Conservation (phyloP, 805 yeast genomes). For the Yarrowia sp. region DNA sequence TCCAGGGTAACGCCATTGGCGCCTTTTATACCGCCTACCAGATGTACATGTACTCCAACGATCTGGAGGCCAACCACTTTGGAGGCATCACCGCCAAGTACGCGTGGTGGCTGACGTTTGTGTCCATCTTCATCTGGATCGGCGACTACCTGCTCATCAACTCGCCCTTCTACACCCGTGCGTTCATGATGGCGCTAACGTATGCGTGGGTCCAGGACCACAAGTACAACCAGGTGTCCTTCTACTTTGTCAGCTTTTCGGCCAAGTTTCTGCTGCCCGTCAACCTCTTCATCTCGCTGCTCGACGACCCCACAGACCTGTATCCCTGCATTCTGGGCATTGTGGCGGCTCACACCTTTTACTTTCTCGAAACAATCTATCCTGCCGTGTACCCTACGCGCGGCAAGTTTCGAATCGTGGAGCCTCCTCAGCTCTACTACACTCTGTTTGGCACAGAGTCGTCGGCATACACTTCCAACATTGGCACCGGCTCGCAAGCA, state of each 20-base stretch:
- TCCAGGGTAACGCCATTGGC: slow-evolving; percentile 14
- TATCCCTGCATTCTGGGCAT: slow-evolving; percentile 49
- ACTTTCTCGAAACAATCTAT: slow-evolving; percentile 39
- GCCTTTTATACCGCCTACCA: slow-evolving; percentile 33
- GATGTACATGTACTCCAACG: slow-evolving; percentile 30
- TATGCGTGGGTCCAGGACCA: slow-evolving; percentile 53
- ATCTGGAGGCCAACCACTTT: slow-evolving; percentile 18
- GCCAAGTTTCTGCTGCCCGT: slow-evolving; percentile 49
- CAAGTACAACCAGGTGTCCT: slow-evolving; percentile 46
- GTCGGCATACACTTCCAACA: slow-evolving; percentile 34
- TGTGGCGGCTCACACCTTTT: slow-evolving; percentile 46
- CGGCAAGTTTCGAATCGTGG: slow-evolving; percentile 37
- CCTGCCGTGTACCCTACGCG: slow-evolving; percentile 32
- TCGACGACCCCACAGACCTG: slow-evolving; percentile 48
- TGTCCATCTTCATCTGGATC: slow-evolving; percentile 27
- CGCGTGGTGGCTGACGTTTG: slow-evolving; percentile 29
- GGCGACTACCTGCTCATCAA: slow-evolving; percentile 26
- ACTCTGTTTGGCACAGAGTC: slow-evolving; percentile 15
- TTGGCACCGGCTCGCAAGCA: slow-evolving; percentile 7
- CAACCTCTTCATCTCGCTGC: slow-evolving; percentile 46
- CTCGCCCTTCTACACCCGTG: slow-evolving; percentile 22
- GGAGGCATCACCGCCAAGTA: slow-evolving; percentile 22
- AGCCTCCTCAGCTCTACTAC: slow-evolving; percentile 27
- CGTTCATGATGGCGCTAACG: slow-evolving; percentile 49
- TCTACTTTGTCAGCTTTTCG: slow-evolving; percentile 48